Percentiles rank a stretch among this genome's conserved stretches.
phyloP scores from a whole-genome alignment of 805 yeast genomes.

The Saccharomycopsis lassenensis region DNA sequence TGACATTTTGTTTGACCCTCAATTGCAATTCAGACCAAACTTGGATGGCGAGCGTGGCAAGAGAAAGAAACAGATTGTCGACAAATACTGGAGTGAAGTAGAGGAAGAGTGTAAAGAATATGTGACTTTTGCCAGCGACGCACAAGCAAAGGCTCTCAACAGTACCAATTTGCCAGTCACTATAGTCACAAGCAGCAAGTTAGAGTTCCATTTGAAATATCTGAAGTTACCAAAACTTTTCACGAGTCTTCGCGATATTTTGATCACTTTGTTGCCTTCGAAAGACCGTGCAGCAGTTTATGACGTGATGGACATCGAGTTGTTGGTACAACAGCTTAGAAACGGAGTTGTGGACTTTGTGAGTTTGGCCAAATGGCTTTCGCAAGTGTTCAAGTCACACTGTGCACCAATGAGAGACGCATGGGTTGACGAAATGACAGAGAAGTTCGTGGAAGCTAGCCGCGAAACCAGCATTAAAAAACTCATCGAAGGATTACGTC shows the following conservation, averaged over 20 bases:
- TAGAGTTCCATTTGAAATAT: conserved; percentile 22
- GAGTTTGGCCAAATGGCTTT: conserved; percentile 61
- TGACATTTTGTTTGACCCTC: conserved; percentile 87
- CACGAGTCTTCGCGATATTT: conserved; percentile 65
- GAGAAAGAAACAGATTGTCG: conserved; percentile 63
- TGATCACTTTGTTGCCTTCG: conserved; percentile 64
- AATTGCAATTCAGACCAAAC: conserved; percentile 82
- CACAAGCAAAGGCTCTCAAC: conserved; percentile 19
- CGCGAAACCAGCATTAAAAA: conserved; percentile 32
- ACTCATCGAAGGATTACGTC: conserved; percentile 66
- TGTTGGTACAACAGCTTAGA: conserved; percentile 62
- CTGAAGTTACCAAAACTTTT: conserved; percentile 58
- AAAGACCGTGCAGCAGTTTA: conserved; percentile 59
- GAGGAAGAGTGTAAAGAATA: conserved; percentile 51
- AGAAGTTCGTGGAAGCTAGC: conserved; percentile 31
- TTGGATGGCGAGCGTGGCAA: conserved; percentile 85
- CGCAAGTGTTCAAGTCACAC: conserved; percentile 69
- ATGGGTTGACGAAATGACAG: conserved; percentile 78
- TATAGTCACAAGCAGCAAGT: conserved; percentile 2
- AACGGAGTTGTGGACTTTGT: conserved; percentile 66
- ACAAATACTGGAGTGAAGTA: conserved; percentile 75
- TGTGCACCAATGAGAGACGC: conserved; percentile 94
- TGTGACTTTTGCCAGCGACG: conserved; percentile 20
- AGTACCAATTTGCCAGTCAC: neutral
- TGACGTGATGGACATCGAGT: conserved; percentile 66